Base-by-base conservation (phyloP, 306 rosid species). In the Canavalia gladiata region DNA sequence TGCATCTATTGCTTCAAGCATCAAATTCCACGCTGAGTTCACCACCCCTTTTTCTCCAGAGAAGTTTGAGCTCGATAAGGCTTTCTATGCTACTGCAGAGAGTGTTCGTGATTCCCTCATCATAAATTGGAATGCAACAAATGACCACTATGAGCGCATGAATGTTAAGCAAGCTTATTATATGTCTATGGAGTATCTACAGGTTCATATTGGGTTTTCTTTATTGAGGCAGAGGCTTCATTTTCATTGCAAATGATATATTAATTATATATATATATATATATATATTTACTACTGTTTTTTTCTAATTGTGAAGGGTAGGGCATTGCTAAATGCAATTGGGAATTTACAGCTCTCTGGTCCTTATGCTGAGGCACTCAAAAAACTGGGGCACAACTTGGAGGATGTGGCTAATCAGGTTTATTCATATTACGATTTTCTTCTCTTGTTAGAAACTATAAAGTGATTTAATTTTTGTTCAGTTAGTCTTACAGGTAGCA, bases 181-280 rank as follows among this genome's bases (percentile, higher is more conserved):
- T 85, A 82, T 95, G 92, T 93, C 99, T 13, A 95, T 95, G 99
- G 99, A 95, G 54, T 95, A 86, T 85, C 91, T 95, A 49, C 99
- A 95, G 99, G 99, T 95, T 82, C 51, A 84, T 84, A 45, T 34
- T 80, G 74, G 10, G 74, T 84, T 81, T 73, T 68, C 73, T 66
- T 37, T 82, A 56, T 56, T 74, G 68, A 46, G 30, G 54, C 82
- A 31, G 30, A 7, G 43, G 45, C 25, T 18, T 57, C 39, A 67
- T 78, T 42, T 51, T 66, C 34, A 59, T 57, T 82, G 65, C 78
- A 62, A 59, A 45, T 60, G 50, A 7, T 66, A 75, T 35, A n/a
- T 29, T 34, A 46, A 50, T 73, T 67, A 74, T 49, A n/a, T n/a
- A n/a, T n/a, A n/a, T n/a, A n/a, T n/a, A n/a, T n/a, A n/a, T n/a